Evolutionary conservation across 495 filamentous ascomycete species (phyloP).

Genomic region (Penicillium chermesinum): DNA sequence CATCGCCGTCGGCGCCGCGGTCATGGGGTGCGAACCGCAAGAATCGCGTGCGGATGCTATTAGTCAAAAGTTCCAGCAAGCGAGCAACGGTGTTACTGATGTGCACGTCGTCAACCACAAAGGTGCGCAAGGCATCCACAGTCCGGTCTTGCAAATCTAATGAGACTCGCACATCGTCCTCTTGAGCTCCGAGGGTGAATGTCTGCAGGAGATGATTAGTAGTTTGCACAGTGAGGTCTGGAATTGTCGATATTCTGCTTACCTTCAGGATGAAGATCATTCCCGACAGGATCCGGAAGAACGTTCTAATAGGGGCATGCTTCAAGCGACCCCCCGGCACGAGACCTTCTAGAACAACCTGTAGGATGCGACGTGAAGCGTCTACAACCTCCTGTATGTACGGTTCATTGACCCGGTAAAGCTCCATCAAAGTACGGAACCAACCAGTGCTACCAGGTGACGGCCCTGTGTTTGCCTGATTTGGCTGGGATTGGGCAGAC

Average conservation of each 20-base stretch:
- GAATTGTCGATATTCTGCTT: conserved; percentile 5
- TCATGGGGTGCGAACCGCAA: conserved; percentile 51
- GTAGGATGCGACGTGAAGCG: conserved; percentile 75
- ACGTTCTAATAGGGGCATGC: conserved; percentile 88
- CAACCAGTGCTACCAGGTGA: conserved; percentile 33
- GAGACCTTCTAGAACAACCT: conserved; percentile 76
- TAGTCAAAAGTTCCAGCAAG: conserved; percentile 74
- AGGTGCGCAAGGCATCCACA: conserved; percentile 72
- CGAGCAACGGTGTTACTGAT: conserved; percentile 93
- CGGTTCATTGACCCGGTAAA: conserved; percentile 56
- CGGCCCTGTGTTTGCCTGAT: conserved; percentile 35
- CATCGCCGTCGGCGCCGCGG: conserved; percentile 37
- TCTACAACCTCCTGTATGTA: conserved; percentile 88
- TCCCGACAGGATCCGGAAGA: conserved; percentile 88
- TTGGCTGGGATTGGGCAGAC: conserved; percentile 43
- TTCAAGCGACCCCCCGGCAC: conserved; percentile 78
- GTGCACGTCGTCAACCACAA: conserved; percentile 93
- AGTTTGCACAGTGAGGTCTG: neutral
- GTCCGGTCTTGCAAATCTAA: conserved; percentile 76
- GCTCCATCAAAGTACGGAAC: conserved; percentile 50
- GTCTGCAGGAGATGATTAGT: conserved; percentile 48
- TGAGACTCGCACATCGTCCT: conserved; percentile 78
- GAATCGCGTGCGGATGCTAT: conserved; percentile 67
- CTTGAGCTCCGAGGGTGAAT: conserved; percentile 86
- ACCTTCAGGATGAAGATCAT: conserved; percentile 90